These are phyloP conservation scores for Vicia sativa DNA, from an alignment of 306 rosid genomes.

Conservation along the genomic window DNA sequence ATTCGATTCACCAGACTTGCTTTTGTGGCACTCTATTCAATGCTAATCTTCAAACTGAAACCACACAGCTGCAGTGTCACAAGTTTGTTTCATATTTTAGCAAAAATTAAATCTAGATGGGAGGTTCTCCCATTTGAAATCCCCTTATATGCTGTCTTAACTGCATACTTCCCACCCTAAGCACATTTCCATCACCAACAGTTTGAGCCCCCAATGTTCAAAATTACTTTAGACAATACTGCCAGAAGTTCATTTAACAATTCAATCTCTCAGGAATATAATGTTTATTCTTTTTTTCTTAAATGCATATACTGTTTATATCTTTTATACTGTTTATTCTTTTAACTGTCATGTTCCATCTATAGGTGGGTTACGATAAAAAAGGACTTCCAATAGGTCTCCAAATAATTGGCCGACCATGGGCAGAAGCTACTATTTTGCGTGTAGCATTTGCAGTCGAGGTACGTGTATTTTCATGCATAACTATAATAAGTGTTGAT, in stretches of 20 bases:
- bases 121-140: not conserved
- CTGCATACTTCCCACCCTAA: not conserved
- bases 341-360: constrained; percentile 10
- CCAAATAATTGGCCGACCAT: constrained; percentile 91
- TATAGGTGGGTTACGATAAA: constrained; percentile 60
- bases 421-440: constrained; percentile 91
- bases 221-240: not conserved
- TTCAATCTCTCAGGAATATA: not conserved
- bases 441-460: constrained; percentile 83
- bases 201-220: not conserved
- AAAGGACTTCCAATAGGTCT: constrained; percentile 93
- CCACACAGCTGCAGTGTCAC: not conserved
- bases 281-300: no score
- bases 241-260: not conserved
- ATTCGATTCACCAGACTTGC: not conserved
- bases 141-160: not conserved
- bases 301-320: not conserved
- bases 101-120: not conserved
- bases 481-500: not conserved
- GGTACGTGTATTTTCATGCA: constrained; percentile 49
- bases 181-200: not conserved
- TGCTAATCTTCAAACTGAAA: not conserved
- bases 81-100: not conserved
- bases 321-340: not conserved
- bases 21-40: not conserved